Evolutionary conservation across 2,329 filamentous ascomycete genomes (phyloP).

Genomic region (Ophiostoma perfectum): DNA sequence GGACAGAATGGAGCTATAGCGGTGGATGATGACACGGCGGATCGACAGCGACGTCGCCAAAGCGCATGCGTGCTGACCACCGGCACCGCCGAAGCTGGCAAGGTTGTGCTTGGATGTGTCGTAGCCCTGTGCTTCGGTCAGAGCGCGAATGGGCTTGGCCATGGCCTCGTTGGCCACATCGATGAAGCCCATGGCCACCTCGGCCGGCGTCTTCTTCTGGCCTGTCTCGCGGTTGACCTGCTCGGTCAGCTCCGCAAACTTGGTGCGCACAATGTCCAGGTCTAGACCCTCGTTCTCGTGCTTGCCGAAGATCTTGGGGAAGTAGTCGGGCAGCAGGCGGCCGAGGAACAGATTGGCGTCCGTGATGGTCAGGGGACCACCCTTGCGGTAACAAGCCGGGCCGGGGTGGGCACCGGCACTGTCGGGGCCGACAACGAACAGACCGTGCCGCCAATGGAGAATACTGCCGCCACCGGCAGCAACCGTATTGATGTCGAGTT

Average conservation of each 20-base stretch:
- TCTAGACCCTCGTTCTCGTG: constrained; percentile 69
- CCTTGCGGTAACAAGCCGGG: constrained; percentile 64
- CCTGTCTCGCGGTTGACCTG: constrained; percentile 64
- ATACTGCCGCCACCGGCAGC: constrained; percentile 64
- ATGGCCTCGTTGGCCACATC: constrained; percentile 67
- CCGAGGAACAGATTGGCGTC: constrained; percentile 63
- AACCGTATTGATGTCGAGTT: constrained; percentile 91
- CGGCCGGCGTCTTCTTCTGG: constrained; percentile 48
- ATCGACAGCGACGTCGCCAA: constrained; percentile 81
- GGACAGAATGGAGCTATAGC: constrained; percentile 81
- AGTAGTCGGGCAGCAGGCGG: constrained; percentile 51
- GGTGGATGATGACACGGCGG: constrained; percentile 74
- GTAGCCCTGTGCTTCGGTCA: constrained; percentile 87
- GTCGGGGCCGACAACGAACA: constrained; percentile 83
- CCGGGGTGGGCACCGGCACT: constrained; percentile 65
- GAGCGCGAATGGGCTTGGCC: constrained; percentile 73
- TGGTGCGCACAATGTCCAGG: constrained; percentile 58
- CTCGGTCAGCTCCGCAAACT: constrained; percentile 84
- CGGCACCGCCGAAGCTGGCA: constrained; percentile 86
- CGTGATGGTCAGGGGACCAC: constrained; percentile 40
- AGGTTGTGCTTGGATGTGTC: constrained; percentile 82
- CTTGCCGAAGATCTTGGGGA: constrained; percentile 63
- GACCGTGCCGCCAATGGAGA: constrained; percentile 70
- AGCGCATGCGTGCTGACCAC: constrained; percentile 82
- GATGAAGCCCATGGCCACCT: constrained; percentile 57